A percentile compares a stretch with the other conserved stretches of the same genome.
Evolutionary conservation across 2,329 filamentous ascomycete genomes (phyloP).

Genomic region (Hypoxylon sp.): DNA sequence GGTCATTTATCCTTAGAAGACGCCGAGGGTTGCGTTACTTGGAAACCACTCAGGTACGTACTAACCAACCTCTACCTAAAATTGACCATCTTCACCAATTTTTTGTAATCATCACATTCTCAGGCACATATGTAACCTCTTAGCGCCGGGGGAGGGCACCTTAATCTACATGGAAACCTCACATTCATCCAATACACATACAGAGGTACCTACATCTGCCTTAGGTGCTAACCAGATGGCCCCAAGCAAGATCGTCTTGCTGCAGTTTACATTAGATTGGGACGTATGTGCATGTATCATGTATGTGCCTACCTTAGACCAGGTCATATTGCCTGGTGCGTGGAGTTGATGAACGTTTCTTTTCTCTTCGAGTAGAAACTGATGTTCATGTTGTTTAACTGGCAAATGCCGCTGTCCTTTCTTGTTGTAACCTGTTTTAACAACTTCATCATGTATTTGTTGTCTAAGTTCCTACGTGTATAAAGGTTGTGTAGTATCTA

Average conservation of each 20-base stretch:
- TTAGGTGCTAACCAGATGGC: no score
- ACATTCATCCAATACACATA: no score
- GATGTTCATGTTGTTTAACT: constrained; percentile 15
- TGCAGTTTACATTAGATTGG: constrained; percentile 22
- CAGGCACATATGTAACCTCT: neutral
- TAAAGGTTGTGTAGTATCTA: constrained; percentile 3
- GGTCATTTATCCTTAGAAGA: constrained; percentile 34
- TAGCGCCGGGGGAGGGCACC: constrained; percentile 22
- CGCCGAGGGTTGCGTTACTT: constrained; percentile 51
- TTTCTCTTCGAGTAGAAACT: constrained; percentile 12
- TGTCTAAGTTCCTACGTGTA: no score
- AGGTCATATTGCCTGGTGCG: neutral
- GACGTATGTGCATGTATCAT: neutral
- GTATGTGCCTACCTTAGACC: constrained; percentile 14
- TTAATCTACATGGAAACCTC: no score
- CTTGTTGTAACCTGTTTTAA: constrained; percentile 8
- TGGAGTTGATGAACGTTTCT: constrained; percentile 3
- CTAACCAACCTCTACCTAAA: no score
- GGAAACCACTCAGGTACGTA: constrained; percentile 45
- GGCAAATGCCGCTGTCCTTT: constrained; percentile 28
- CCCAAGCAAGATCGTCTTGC: constrained; percentile 46
- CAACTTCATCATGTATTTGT: neutral
- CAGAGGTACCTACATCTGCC: no score
- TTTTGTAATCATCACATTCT: no score
- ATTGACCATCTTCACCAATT: no score